phyloP scores from a whole-genome alignment of 768 basidiomycete species.

The Russula brevipes region DNA sequence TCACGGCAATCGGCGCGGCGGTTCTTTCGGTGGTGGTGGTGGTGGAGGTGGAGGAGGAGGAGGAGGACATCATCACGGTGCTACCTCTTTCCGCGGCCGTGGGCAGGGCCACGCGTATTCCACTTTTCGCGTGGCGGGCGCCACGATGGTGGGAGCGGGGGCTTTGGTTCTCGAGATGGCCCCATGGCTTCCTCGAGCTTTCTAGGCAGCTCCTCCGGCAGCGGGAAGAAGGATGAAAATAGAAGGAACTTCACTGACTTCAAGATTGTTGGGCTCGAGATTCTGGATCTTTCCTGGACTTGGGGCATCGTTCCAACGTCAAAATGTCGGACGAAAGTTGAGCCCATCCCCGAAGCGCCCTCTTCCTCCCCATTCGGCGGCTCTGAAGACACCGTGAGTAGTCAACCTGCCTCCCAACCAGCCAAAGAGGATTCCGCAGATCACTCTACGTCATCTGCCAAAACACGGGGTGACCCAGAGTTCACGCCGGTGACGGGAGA shows the following conservation, averaged over 20 bases:
- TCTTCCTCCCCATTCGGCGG: slow-evolving; percentile 32
- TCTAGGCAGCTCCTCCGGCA: slow-evolving; percentile 24
- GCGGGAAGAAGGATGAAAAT: slow-evolving; percentile 82
- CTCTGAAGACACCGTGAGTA: slow-evolving; percentile 14
- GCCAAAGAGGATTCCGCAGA: slow-evolving; percentile 13
- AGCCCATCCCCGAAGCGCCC: slow-evolving; percentile 32
- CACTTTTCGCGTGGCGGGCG: slow-evolving; percentile 36
- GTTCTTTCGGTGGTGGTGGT: slow-evolving; percentile 51
- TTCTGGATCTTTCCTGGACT: slow-evolving; percentile 76
- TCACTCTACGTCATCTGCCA: slow-evolving; percentile 5
- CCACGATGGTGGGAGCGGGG: slow-evolving; percentile 38
- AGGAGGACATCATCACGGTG: slow-evolving; percentile 26
- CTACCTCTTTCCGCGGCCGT: slow-evolving; percentile 48
- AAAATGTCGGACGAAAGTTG: slow-evolving; percentile 26
- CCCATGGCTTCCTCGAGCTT: slow-evolving; percentile 24
- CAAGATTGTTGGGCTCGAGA: slow-evolving; percentile 88
- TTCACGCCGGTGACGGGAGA: slow-evolving; percentile 7
- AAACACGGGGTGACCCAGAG: slow-evolving; percentile 3
- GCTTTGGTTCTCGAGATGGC: slow-evolving; percentile 42
- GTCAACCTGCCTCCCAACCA: not conserved
- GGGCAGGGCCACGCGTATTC: slow-evolving; percentile 48
- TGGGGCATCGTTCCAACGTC: slow-evolving; percentile 64
- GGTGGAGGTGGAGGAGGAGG: too few species aligned
- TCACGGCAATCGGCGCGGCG: slow-evolving; percentile 60
- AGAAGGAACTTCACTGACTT: slow-evolving; percentile 95